Evolutionary conservation across 1,284 basidiomycete genomes (phyloP), one percentile per base, ranked within the genome.

Genomic region (Calocybe gambosa): DNA sequence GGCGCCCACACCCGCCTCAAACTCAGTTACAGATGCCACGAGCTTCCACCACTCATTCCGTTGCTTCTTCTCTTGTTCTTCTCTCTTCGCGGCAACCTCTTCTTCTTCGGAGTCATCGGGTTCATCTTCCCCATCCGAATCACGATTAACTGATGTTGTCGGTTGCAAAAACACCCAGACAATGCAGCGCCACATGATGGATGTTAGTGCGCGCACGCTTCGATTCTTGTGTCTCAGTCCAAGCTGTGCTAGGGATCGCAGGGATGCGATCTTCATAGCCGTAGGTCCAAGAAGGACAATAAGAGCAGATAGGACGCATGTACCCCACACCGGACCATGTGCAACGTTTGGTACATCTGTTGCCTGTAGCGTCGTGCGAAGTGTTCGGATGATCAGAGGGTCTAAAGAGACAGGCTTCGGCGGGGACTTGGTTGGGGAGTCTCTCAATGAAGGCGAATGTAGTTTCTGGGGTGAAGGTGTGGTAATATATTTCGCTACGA

Each of bases 241-340:
- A 3, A 78, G 62, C 5, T 70, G 63, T 16, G 85, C 65, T 13
- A 85, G 63, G 0, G 70, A 68, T 5, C 70, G 66, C 13, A 87
- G 56, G 6, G 66, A 63, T n/a, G 80, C 59, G 38, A 78, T 69
- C 15, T 67, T 66, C 53, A 68, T 77, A 9, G 83, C 62, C 0
- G 65, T 65, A 1, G 80, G 71, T 1, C 82, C 77, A 2, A 85
- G 69, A 13, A 89, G 66, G 25, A 82, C 75, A 36, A 84, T 67
- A 41, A 87, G 65, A 51, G 72, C 72, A 0, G 80, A 76, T 0
- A 87, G 63, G 19, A 85, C 80, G 50, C 73, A 75, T 38, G 84
- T 66, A 3, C 74, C 81, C 85, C 85, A 89, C 1, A 83, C 79
- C 9, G 85, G 85, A 0, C 85, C 83, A 56, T 85, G 80, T 1